Evolutionary conservation across 768 basidiomycete genomes (phyloP).

Genomic region (Trametes cingulata): DNA sequence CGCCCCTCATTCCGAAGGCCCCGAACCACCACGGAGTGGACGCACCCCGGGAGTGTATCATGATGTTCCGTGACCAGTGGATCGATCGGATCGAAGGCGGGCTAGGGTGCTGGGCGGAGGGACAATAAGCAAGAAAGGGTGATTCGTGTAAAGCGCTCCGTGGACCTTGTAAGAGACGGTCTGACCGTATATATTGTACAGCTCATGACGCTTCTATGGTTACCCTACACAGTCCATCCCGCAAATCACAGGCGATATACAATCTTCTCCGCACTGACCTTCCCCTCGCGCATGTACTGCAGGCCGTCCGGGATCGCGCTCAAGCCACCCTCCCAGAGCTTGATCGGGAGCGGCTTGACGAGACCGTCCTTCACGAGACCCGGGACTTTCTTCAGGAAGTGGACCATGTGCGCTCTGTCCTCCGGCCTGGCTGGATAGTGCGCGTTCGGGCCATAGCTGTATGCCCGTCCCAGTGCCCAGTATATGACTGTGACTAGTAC

Average conservation of each 20-base stretch:
- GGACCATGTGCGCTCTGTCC: constrained; percentile 27
- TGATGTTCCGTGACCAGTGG: neutral
- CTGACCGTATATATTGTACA: no score
- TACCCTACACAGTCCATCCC: no score
- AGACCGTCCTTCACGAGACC: constrained; percentile 22
- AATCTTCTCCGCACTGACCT: constrained; percentile 34
- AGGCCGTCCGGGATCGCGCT: constrained; percentile 27
- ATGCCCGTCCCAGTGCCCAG: constrained; percentile 22
- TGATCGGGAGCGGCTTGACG: constrained; percentile 30
- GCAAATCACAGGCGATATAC: constrained; percentile 21
- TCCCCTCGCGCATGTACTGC: constrained; percentile 32
- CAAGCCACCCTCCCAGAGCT: constrained; percentile 29
- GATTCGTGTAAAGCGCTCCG: no score
- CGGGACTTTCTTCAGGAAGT: constrained; percentile 25
- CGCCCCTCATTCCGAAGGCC: neutral
- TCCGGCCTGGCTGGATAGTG: constrained; percentile 22
- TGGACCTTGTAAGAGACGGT: no score
- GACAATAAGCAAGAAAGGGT: neutral
- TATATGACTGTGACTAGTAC: constrained; percentile 28
- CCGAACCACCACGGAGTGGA: constrained; percentile 3
- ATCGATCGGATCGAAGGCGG: constrained; percentile 13
- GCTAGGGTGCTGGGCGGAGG: constrained; percentile 10
- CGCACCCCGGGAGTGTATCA: constrained; percentile 6
- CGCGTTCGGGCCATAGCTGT: constrained; percentile 5
- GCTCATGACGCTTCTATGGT: no score